Conservation (phyloP, 2,329 filamentous ascomycete species). For the Aspergillus versicolor region DNA sequence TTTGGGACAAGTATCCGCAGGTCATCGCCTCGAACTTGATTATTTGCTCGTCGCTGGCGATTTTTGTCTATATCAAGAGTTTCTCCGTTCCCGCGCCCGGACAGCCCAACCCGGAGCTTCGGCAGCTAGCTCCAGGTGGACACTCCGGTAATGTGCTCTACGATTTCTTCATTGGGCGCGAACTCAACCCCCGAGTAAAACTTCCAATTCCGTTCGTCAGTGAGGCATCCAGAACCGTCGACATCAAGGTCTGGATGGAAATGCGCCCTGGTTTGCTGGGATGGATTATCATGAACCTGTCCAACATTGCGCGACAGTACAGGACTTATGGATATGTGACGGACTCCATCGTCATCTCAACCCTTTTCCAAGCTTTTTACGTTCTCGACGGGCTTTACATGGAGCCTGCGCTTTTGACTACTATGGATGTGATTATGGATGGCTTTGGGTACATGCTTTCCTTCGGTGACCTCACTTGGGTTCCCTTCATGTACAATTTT, state of each 20-base stretch:
- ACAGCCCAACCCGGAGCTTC: constrained; percentile 66
- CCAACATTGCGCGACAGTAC: constrained; percentile 86
- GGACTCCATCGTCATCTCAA: constrained; percentile 80
- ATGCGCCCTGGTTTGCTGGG: constrained; percentile 87
- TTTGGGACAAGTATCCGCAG: constrained; percentile 86
- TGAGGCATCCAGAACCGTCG: constrained; percentile 60
- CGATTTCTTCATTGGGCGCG: constrained; percentile 95
- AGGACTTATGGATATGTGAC: constrained; percentile 78
- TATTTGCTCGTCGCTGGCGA: constrained; percentile 69
- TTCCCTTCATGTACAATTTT: constrained; percentile 83
- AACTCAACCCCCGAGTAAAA: constrained; percentile 82
- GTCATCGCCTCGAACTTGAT: constrained; percentile 80
- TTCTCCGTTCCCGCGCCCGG: constrained; percentile 68
- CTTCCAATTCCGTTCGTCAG: constrained; percentile 70
- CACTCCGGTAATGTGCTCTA: constrained; percentile 83
- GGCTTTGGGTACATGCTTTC: constrained; percentile 94
- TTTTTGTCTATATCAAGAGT: constrained; percentile 77
- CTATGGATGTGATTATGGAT: constrained; percentile 90
- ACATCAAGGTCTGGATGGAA: constrained; percentile 88
- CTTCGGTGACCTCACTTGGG: constrained; percentile 90
- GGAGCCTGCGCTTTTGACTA: constrained; percentile 85
- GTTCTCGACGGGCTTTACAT: constrained; percentile 82
- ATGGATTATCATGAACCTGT: constrained; percentile 81
- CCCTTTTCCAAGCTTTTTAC: constrained; percentile 76
- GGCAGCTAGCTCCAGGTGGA: constrained; percentile 79